phyloP scores from a whole-genome alignment of 371 early-diverging fungal species.

The Paraphysoderma sedebokerense region DNA sequence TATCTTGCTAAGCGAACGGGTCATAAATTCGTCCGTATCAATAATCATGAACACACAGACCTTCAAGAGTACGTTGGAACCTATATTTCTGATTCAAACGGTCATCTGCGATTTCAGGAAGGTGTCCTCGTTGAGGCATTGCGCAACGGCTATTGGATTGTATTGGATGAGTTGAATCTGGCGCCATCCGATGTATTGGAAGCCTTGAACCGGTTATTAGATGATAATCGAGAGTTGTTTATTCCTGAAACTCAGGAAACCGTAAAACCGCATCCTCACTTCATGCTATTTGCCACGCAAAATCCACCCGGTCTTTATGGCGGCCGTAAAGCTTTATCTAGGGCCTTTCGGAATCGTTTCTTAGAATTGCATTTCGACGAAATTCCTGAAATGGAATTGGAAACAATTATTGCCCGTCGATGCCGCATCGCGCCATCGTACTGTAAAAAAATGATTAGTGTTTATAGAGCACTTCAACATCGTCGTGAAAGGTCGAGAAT shows the following conservation, averaged over 20 bases:
- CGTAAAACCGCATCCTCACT: conserved; percentile 90
- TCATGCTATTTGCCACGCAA: conserved; percentile 99
- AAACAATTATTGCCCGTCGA: conserved; percentile 64
- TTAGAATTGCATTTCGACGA: conserved; percentile 92
- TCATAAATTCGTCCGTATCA: conserved; percentile 94
- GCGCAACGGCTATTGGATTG: conserved; percentile 96
- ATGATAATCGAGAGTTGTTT: conserved; percentile 96
- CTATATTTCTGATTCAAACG: conserved; percentile 63
- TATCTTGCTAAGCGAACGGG: conserved; percentile 87
- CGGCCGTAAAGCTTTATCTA: conserved; percentile 95
- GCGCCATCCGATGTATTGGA: conserved; percentile 99
- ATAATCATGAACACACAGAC: conserved; percentile 99
- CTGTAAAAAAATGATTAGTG: conserved; percentile 68
- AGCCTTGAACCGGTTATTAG: conserved; percentile 95
- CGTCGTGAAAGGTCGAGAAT: conserved; percentile 63
- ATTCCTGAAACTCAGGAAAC: conserved; percentile 94
- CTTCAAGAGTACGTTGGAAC: conserved; percentile 96
- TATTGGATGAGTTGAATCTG: conserved; percentile 98
- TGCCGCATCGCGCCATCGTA: conserved; percentile 81
- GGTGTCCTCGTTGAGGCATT: conserved; percentile 95
- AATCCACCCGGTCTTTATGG: conserved; percentile 96
- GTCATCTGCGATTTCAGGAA: conserved; percentile 84
- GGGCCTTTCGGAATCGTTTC: conserved; percentile 99
- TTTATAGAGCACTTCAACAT: conserved; percentile 70
- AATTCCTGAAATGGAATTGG: conserved; percentile 78